Conservation (phyloP, 805 yeast genomes). For the Lachancea lanzarotensis region DNA sequence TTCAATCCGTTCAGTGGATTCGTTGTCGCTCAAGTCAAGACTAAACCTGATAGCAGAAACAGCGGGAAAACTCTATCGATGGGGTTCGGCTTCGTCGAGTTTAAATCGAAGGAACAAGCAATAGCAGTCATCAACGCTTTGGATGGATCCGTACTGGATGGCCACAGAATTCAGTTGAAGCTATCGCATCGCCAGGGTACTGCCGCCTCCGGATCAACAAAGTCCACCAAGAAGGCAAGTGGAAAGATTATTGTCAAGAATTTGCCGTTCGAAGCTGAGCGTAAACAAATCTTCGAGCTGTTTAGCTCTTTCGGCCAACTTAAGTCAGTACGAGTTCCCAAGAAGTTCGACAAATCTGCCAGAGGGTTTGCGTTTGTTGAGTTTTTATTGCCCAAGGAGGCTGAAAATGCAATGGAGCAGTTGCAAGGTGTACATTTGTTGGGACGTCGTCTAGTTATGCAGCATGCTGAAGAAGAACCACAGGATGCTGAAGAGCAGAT, state of each 20-base stretch:
- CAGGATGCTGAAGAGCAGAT: slow-evolving; percentile 86
- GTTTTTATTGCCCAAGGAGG: slow-evolving; percentile 78
- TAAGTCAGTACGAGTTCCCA: slow-evolving; percentile 91
- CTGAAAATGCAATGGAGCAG: slow-evolving; percentile 89
- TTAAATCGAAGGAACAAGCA: slow-evolving; percentile 72
- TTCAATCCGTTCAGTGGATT: slow-evolving; percentile 76
- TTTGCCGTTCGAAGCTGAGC: slow-evolving; percentile 91
- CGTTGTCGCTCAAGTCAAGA: slow-evolving; percentile 72
- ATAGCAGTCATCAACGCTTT: slow-evolving; percentile 61
- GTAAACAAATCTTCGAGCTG: slow-evolving; percentile 86
- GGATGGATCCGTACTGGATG: slow-evolving; percentile 76
- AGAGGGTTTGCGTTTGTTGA: slow-evolving; percentile 98
- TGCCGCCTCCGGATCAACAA: slow-evolving; percentile 19
- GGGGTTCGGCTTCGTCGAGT: slow-evolving; percentile 98
- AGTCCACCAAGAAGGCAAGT: slow-evolving; percentile 30
- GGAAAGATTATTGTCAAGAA: slow-evolving; percentile 90
- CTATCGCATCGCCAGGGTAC: slow-evolving; percentile 69
- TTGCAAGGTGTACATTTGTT: slow-evolving; percentile 92
- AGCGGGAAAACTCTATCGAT: slow-evolving; percentile 66
- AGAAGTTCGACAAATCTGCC: slow-evolving; percentile 89
- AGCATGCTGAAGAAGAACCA: slow-evolving; percentile 79
- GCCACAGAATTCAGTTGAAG: slow-evolving; percentile 85
- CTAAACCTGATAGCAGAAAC: slow-evolving; percentile 79
- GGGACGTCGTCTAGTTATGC: slow-evolving; percentile 91
- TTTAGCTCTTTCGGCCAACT: slow-evolving; percentile 93